Conservation (phyloP, 768 basidiomycete species). For the Amanita inopinata region DNA sequence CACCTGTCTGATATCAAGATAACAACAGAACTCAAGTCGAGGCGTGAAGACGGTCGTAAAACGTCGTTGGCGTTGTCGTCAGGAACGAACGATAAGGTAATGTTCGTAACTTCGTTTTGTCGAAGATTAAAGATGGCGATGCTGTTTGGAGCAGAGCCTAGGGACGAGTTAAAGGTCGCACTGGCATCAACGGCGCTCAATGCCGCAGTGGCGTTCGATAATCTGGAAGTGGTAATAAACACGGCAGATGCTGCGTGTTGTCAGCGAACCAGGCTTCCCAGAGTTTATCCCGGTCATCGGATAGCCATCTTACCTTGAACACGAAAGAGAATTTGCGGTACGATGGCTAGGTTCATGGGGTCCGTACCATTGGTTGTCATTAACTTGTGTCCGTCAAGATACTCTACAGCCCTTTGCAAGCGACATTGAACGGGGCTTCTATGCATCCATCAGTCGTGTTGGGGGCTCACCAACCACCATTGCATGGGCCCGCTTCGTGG, state of each 20-base stretch:
- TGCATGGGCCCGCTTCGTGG: neutral
- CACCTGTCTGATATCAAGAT: neutral
- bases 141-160: neutral
- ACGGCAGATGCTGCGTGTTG: neutral
- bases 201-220: neutral
- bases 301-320: neutral
- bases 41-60: neutral
- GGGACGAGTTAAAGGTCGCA: neutral
- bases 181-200: neutral
- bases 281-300: neutral
- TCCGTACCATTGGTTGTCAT: neutral
- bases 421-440: no score
- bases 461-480: neutral
- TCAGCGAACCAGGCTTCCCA: neutral
- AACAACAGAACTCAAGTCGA: neutral
- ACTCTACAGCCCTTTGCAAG: neutral
- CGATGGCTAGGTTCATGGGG: neutral
- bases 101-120: neutral
- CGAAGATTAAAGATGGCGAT: neutral
- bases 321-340: neutral
- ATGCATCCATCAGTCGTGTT: no score
- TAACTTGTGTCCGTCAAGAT: neutral
- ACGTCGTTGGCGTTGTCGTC: no score
- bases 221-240: neutral
- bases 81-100: neutral